These are phyloP conservation scores for Exophiala lecanii-corni DNA, from an alignment of 2,329 filamentous ascomycete genomes.

Conservation along the genomic window DNA sequence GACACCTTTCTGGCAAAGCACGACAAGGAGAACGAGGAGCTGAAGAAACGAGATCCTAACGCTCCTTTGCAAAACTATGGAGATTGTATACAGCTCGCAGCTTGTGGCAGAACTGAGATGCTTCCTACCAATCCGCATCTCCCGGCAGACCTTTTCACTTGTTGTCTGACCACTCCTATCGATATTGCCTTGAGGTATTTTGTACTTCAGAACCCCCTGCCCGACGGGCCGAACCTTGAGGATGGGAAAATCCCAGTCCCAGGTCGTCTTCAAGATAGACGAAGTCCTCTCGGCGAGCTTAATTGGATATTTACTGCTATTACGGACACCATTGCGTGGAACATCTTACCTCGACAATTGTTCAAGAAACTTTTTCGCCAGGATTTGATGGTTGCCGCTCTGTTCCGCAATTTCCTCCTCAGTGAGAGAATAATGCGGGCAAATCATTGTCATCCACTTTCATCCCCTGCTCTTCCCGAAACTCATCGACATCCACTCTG, in stretches of 20 bases:
- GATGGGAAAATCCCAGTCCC: conserved; percentile 78
- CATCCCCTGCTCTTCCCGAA: conserved; percentile 84
- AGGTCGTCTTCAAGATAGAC: conserved; percentile 82
- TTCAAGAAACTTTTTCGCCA: conserved; percentile 98
- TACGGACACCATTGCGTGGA: conserved; percentile 98
- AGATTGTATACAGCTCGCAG: conserved; percentile 87
- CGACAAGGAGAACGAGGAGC: conserved; percentile 78
- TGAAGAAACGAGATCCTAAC: conserved; percentile 69
- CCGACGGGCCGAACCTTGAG: conserved; percentile 65
- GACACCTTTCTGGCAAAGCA: conserved; percentile 93
- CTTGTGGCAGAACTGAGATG: conserved; percentile 84
- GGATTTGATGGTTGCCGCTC: conserved; percentile 96
- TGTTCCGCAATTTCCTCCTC: conserved; percentile 93
- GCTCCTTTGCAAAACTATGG: conserved; percentile 61
- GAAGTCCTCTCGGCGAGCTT: conserved; percentile 89
- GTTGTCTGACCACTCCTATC: conserved; percentile 92
- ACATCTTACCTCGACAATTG: conserved; percentile 78
- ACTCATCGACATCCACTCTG: conserved; percentile 92
- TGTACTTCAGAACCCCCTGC: conserved; percentile 81
- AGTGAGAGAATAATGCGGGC: conserved; percentile 94
- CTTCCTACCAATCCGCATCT: conserved; percentile 90
- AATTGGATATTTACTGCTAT: conserved; percentile 99
- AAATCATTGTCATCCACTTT: conserved; percentile 92
- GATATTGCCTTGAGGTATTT: conserved; percentile 97
- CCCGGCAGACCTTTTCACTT: conserved; percentile 92